Evolutionary conservation across 75 land plant species (phyloP), one percentile per base, ranked within the genome.

Genomic region (Selaginella moellendorffii): DNA sequence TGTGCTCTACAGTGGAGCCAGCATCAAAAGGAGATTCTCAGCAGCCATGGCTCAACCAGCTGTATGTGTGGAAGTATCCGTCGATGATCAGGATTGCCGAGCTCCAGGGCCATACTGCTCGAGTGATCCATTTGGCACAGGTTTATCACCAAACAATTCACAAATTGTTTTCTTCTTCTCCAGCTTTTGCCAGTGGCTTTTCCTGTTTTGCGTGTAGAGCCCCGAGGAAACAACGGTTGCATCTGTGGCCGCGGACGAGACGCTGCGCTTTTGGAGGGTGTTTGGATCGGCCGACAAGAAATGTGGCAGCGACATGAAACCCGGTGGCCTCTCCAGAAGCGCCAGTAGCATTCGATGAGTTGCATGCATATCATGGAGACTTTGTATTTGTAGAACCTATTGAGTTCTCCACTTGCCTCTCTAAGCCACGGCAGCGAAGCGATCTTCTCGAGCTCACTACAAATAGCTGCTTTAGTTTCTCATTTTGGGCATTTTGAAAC

Each of bases 171-270:
- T 65, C n/a, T n/a, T n/a, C n/a, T n/a, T n/a, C n/a, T n/a, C n/a
- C n/a, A n/a, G n/a, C n/a, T n/a, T n/a, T n/a, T n/a, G n/a, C n/a
- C n/a, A n/a, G n/a, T n/a, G n/a, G n/a, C n/a, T n/a, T n/a, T n/a
- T n/a, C n/a, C n/a, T n/a, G n/a, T n/a, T n/a, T n/a, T n/a, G n/a
- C n/a, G n/a, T n/a, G 63, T 72, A 83, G 89, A 85, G 78, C 63
- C 89, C 89, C 5, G 86, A 83, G 71, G 89, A 86, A 18, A 63
- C 69, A 21, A 85, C 81, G 18, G 86, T 83, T 26, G 83, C 66
- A 27, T 83, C 89, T 31, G 83, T 78, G 58, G 77, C 80, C 0
- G 89, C 77, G 26, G 89, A 86, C 61, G 87, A 86, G 71, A 83
- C 87, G 5, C 54, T 86, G 26, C 72, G 90, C 21, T 78, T 86